Percentiles rank a stretch among this genome's conserved stretches.
Conservation (phyloP, 352 stramenopile genomes). For the Globisporangium radiosum region DNA sequence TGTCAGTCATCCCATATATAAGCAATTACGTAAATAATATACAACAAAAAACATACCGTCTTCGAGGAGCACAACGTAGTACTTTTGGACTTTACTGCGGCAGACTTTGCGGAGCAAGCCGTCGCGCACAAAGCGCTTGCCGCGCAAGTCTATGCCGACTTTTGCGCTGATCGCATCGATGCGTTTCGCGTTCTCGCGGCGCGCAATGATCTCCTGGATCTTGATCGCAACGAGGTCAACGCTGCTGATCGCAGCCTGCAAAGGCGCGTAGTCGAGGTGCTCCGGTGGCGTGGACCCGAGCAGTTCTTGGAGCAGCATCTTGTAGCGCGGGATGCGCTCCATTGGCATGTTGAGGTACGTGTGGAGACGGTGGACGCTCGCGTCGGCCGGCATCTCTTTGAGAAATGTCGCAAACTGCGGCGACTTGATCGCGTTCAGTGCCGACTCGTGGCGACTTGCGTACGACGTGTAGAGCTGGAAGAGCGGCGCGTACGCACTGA, state of each 20-base stretch:
- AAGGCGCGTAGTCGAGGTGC: conserved; percentile 64
- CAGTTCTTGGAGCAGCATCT: conserved; percentile 77
- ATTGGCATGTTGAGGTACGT: conserved; percentile 87
- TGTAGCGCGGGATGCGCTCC: conserved; percentile 81
- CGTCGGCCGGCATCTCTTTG: conserved; percentile 59
- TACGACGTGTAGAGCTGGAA: conserved; percentile 86
- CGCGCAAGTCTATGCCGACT: conserved; percentile 61
- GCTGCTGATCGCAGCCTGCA: conserved; percentile 68
- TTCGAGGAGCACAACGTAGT: conserved; percentile 81
- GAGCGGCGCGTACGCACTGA: conserved; percentile 77
- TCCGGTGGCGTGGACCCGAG: conserved; percentile 52
- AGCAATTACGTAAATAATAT: background rate
- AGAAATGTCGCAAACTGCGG: conserved; percentile 67
- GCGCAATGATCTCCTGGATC: conserved; percentile 76
- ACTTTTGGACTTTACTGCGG: conserved; percentile 74
- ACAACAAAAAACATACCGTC: conserved; percentile 40
- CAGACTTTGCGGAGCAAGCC: conserved; percentile 82
- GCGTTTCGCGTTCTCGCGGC: conserved; percentile 58
- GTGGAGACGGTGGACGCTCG: conserved; percentile 48
- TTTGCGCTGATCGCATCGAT: conserved; percentile 53
- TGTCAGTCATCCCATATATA: background rate
- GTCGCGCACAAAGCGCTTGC: conserved; percentile 65
- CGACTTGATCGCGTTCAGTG: conserved; percentile 65
- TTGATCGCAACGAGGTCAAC: conserved; percentile 70
- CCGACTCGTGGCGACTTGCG: conserved; percentile 69